phyloP scores from a whole-genome alignment of 139 green algal species.

The Chlamydomonas sp. region DNA sequence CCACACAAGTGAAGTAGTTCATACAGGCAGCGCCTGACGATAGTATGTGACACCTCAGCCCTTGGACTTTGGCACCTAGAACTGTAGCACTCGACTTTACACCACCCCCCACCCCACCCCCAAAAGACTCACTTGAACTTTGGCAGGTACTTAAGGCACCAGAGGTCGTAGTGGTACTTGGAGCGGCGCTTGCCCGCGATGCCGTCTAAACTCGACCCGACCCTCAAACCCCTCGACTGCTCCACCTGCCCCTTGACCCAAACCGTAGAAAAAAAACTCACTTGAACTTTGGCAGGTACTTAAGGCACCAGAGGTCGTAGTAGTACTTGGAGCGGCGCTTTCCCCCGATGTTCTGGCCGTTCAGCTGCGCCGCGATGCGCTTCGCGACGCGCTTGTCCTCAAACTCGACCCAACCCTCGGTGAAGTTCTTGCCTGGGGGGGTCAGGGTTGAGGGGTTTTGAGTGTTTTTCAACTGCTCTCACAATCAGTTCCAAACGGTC shows the following conservation, averaged over 20 bases:
- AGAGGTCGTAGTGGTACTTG: constrained; percentile 49
- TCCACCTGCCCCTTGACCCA: too few relatives aligned
- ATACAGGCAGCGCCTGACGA: too few relatives aligned
- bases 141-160: constrained; percentile 14
- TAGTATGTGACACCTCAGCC: too few relatives aligned
- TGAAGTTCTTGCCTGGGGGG: constrained; percentile 85
- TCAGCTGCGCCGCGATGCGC: constrained; percentile 52
- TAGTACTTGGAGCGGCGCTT: constrained; percentile 70
- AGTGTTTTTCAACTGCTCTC: too few relatives aligned
- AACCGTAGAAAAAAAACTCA: too few relatives aligned
- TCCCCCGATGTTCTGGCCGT: constrained; percentile 78
- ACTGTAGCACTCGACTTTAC: too few relatives aligned
- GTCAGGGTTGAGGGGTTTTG: not conserved
- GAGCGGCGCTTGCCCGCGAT: constrained; percentile 64
- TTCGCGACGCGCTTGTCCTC: constrained; percentile 85
- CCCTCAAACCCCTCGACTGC: too few relatives aligned
- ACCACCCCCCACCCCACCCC: too few relatives aligned
- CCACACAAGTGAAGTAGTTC: too few relatives aligned
- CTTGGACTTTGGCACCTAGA: too few relatives aligned
- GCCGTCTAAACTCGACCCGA: too few relatives aligned
- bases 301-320: constrained; percentile 80
- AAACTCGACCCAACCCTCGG: constrained; percentile 96
- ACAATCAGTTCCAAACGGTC: not conserved
- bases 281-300: not conserved
- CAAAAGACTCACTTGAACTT: too few relatives aligned